phyloP scores from a whole-genome alignment of 1,284 basidiomycete species.

The Trametes hirsuta region DNA sequence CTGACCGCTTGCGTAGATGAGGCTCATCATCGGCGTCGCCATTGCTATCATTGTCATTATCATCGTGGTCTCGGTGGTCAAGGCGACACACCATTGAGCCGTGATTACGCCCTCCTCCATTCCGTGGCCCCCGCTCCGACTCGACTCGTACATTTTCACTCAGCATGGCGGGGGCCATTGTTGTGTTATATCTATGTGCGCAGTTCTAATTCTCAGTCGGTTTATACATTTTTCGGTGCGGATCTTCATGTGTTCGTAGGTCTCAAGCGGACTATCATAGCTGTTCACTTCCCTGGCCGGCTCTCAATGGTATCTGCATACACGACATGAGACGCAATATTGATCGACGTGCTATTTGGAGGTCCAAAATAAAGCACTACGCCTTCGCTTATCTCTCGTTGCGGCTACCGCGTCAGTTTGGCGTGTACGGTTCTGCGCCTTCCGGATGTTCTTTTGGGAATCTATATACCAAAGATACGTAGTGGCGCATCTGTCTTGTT shows the following conservation, averaged over 20 bases:
- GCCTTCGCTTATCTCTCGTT: no score
- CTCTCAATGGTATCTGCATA: not conserved
- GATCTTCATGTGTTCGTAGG: constrained; percentile 24
- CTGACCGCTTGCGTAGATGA: constrained; percentile 60
- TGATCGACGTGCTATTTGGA: not conserved
- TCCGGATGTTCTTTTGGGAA: no score
- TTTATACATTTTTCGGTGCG: constrained; percentile 17
- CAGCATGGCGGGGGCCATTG: constrained; percentile 25
- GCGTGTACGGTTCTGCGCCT: no score
- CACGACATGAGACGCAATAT: not conserved
- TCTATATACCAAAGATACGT: no score
- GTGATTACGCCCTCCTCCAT: not conserved
- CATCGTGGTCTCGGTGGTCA: constrained; percentile 92
- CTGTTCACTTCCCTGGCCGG: constrained; percentile 1
- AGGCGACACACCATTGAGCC: constrained; percentile 61
- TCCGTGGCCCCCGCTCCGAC: constrained; percentile 16
- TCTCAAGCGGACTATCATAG: constrained; percentile 22
- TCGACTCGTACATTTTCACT: constrained; percentile 20
- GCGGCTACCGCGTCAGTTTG: no score
- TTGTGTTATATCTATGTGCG: constrained; percentile 29
- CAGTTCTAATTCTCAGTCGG: constrained; percentile 24
- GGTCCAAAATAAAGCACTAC: no score
- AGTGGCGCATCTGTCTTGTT: no score
- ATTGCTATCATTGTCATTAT: constrained; percentile 90
- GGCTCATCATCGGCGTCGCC: constrained; percentile 87